These are phyloP conservation scores for Ogataea siamensis DNA, from an alignment of 805 yeast species.

Conservation along the genomic window DNA sequence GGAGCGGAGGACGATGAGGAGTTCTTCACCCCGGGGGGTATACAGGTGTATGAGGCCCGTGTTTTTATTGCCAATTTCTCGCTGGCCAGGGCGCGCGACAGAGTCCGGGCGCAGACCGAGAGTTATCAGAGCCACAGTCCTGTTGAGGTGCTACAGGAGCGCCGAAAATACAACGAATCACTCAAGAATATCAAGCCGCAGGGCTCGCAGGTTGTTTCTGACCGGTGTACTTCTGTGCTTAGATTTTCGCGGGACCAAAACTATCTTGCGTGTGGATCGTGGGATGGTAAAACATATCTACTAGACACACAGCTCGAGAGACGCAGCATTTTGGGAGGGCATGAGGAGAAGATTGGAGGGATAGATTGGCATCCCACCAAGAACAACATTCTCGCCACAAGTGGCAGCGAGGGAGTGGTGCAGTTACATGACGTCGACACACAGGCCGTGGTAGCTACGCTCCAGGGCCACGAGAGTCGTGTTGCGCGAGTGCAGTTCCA, in stretches of 20 bases:
- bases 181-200: conserved; percentile 40
- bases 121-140: conserved; percentile 32
- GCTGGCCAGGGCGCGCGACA: conserved; percentile 39
- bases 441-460: conserved; percentile 8
- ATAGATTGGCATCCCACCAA: conserved; percentile 52
- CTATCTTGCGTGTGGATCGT: conserved; percentile 65
- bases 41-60: conserved; percentile 52
- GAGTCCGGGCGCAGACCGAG: conserved; percentile 39
- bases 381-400: conserved; percentile 33
- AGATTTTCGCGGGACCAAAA: conserved; percentile 40
- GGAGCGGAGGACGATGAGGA: conserved; percentile 62
- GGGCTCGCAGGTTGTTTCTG: conserved; percentile 71
- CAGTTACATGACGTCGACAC: conserved; percentile 10
- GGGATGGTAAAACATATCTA: conserved; percentile 73
- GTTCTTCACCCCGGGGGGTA: conserved; percentile 78
- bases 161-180: conserved; percentile 19
- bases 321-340: conserved; percentile 38
- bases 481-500: conserved; percentile 63
- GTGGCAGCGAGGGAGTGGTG: conserved; percentile 47
- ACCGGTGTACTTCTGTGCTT: conserved; percentile 65
- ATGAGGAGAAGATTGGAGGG: conserved; percentile 67
- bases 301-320: conserved; percentile 41
- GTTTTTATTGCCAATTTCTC: conserved; percentile 51
- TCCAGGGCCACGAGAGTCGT: conserved; percentile 50
- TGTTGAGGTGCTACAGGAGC: conserved; percentile 11